Evolutionary conservation across 805 yeast genomes (phyloP).

Genomic region (Jamesozyma piceae): DNA sequence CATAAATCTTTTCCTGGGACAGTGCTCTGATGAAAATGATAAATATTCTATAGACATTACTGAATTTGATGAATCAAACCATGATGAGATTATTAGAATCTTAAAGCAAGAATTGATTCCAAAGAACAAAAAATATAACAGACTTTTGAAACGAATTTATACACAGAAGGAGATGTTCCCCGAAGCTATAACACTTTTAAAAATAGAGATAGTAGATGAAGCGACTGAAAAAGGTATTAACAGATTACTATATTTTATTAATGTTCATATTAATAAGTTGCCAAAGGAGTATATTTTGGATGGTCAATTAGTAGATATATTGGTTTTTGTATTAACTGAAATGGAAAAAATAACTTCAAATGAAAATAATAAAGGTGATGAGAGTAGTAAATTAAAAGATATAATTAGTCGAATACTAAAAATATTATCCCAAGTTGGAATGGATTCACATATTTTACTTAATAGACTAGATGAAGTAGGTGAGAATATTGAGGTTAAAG

Average conservation of each 20-base stretch:
- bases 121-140: slow-evolving; percentile 1
- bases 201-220: not conserved
- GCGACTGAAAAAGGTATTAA: not conserved
- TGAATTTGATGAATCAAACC: slow-evolving; percentile 12
- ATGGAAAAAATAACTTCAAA: too few relatives aligned
- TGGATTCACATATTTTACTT: slow-evolving; percentile 12
- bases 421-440: slow-evolving; percentile 7
- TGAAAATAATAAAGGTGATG: not conserved
- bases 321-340: slow-evolving; percentile 9
- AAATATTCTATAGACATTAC: slow-evolving; percentile 7
- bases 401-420: slow-evolving; percentile 6
- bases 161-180: slow-evolving; percentile 8
- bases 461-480: slow-evolving; percentile 6
- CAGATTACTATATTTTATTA: slow-evolving; percentile 8
- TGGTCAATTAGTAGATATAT: slow-evolving; percentile 9
- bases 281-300: slow-evolving; percentile 10
- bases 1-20: slow-evolving; percentile 13
- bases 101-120: slow-evolving; percentile 5
- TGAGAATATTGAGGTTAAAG: slow-evolving; percentile 14
- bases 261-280: slow-evolving; percentile 6
- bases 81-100: slow-evolving; percentile 11
- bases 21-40: slow-evolving; percentile 3
- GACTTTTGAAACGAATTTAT: slow-evolving; percentile 12
- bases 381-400: not conserved
- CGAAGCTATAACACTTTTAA: slow-evolving; percentile 10